phyloP scores from a whole-genome alignment of 306 rosid genomes.

The Prinsepia uniflora region DNA sequence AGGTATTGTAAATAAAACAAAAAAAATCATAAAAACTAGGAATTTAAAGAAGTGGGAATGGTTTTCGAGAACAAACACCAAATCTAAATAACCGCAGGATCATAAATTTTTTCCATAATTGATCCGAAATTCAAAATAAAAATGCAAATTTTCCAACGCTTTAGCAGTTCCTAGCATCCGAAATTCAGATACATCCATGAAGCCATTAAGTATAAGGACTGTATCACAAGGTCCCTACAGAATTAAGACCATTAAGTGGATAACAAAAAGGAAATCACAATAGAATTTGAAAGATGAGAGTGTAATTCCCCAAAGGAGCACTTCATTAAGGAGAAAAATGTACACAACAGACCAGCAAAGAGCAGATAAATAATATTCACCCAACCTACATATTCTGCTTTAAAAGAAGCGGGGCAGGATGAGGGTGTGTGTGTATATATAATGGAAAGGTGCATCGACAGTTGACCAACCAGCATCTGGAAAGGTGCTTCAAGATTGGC shows the following conservation, averaged over 20 bases:
- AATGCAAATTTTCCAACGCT: neutral
- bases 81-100: neutral
- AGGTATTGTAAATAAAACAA: neutral
- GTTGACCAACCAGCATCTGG: conserved; percentile 87
- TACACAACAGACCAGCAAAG: neutral
- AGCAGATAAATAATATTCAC: neutral
- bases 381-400: neutral
- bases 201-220: neutral
- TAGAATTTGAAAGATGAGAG: neutral
- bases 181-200: neutral
- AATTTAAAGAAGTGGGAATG: neutral
- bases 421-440: neutral
- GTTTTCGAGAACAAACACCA: neutral
- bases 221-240: neutral
- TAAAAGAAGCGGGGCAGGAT: neutral
- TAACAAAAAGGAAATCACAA: neutral
- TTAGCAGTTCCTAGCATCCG: neutral
- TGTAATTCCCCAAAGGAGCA: neutral
- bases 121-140: neutral
- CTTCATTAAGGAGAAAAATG: neutral
- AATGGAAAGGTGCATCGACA: neutral
- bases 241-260: neutral
- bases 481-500: conserved; percentile 70
- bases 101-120: neutral
- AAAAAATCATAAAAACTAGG: neutral